Conservation (phyloP, 176 grass and related monocot species). For the Triticum monococcum region DNA sequence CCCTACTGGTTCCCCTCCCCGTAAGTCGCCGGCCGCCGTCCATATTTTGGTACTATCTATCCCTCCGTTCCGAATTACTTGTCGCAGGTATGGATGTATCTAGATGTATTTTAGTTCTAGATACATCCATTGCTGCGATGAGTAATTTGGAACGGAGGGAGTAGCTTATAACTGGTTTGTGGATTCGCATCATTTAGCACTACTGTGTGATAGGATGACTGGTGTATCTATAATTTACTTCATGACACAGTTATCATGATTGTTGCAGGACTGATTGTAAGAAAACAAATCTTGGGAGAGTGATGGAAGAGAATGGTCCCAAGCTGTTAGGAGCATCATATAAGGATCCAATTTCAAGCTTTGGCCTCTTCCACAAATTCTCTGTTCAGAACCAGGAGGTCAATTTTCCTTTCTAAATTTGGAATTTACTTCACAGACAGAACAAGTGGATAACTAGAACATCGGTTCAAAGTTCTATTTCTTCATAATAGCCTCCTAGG, state of each 20-base stretch:
- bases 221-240: neutral
- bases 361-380: conserved; percentile 53
- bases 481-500: neutral
- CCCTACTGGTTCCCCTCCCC: conserved; percentile 76
- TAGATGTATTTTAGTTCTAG: too few relatives aligned
- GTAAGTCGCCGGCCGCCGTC: too few relatives aligned
- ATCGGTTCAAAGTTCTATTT: neutral
- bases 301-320: conserved; percentile 75
- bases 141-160: too few relatives aligned
- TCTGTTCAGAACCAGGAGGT: conserved; percentile 74
- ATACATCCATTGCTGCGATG: too few relatives aligned
- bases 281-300: conserved; percentile 75
- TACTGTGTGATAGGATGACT: too few relatives aligned
- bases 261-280: conserved; percentile 55
- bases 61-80: too few relatives aligned
- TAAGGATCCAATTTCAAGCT: conserved; percentile 73
- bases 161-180: too few relatives aligned
- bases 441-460: neutral
- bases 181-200: too few relatives aligned
- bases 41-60: too few relatives aligned
- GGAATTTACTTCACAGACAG: neutral
- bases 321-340: conserved; percentile 75
- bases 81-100: too few relatives aligned
- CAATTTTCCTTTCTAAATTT: neutral
- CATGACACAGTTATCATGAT: neutral